phyloP scores from a whole-genome alignment of 176 grass and related monocot species.

The Oryza glaberrima region DNA sequence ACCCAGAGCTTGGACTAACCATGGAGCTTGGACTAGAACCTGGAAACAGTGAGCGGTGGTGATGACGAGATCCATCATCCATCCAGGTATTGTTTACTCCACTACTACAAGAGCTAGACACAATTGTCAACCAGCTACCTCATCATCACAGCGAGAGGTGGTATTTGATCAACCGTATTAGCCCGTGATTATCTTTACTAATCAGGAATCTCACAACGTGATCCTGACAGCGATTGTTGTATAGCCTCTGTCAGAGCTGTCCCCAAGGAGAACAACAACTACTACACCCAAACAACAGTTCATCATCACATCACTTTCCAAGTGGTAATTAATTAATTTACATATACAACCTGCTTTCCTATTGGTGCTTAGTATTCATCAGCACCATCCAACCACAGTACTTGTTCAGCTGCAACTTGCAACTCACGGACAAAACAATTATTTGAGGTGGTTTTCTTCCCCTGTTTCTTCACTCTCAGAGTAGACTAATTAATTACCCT shows the following conservation, averaged over 20 bases:
- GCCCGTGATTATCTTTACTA: conserved; percentile 2
- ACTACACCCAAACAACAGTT: conserved; percentile 18
- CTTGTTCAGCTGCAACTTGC: conserved; percentile 14
- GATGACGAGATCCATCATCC: not conserved
- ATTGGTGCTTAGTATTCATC: not conserved
- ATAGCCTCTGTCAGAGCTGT: conserved; percentile 41
- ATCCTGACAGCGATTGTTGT: conserved; percentile 38
- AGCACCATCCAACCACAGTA: not conserved
- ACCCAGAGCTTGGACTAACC: too few relatives aligned
- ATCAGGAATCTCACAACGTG: conserved; percentile 48
- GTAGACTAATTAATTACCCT: conserved; percentile 14
- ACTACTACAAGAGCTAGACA: not conserved
- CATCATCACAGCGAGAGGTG: not conserved
- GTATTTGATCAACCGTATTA: not conserved
- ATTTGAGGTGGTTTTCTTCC: conserved; percentile 38
- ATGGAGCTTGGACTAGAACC: too few relatives aligned
- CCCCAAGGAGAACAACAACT: not conserved
- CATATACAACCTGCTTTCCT: conserved; percentile 15
- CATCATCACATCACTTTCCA: conserved; percentile 33
- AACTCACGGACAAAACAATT: conserved; percentile 7
- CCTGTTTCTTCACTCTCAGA: conserved; percentile 18
- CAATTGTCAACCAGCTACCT: not conserved
- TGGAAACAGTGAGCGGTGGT: too few relatives aligned
- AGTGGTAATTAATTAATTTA: conserved; percentile 17
- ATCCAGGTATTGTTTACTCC: not conserved